Evolutionary conservation across 176 grass and related monocot species (phyloP).

Genomic region (Phragmites australis): DNA sequence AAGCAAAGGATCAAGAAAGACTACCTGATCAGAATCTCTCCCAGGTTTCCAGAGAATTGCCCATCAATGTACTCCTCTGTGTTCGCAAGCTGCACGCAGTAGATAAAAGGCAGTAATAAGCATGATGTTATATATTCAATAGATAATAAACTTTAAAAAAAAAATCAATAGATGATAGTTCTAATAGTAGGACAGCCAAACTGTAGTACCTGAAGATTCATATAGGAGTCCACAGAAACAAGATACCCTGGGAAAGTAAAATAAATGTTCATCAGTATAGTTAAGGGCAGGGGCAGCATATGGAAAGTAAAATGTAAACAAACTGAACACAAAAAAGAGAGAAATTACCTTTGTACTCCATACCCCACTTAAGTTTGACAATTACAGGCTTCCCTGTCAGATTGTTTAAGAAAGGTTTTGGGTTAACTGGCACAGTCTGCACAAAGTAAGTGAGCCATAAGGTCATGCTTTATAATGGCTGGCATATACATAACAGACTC

Average conservation of each 20-base stretch:
- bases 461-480: neutral
- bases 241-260: constrained; percentile 63
- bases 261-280: neutral
- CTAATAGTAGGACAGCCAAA: neutral
- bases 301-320: neutral
- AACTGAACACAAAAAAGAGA: constrained; percentile 1
- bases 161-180: neutral
- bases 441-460: constrained; percentile 11
- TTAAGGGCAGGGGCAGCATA: neutral
- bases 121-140: neutral
- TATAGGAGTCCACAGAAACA: constrained; percentile 91
- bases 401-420: constrained; percentile 95
- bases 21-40: constrained; percentile 88
- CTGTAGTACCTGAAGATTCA: constrained; percentile 81
- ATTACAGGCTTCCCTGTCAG: constrained; percentile 85
- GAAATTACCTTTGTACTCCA: constrained; percentile 94
- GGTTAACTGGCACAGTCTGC: constrained; percentile 92
- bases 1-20: neutral
- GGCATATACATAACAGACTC: neutral
- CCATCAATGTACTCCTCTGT: constrained; percentile 90
- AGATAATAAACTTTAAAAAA: neutral
- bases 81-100: constrained; percentile 65
- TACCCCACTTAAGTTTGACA: constrained; percentile 97
- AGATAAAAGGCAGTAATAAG: neutral
- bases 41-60: constrained; percentile 79